Conservation (phyloP, 1,284 basidiomycete species). For the Pholiota adiposa region DNA sequence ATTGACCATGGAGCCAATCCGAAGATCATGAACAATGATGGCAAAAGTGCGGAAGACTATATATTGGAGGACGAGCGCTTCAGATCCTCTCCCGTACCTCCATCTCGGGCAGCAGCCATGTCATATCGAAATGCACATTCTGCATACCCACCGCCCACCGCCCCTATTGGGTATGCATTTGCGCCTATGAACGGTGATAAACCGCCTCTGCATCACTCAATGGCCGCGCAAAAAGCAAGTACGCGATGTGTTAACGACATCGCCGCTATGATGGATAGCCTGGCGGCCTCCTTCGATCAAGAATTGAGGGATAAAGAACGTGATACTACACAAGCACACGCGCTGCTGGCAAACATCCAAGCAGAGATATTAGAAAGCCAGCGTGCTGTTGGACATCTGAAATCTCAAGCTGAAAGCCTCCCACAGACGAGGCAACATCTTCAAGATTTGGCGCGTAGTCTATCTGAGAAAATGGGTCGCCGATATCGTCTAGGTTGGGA, state of each 20-base stretch:
- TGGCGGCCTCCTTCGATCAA: conserved; percentile 93
- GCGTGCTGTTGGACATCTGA: conserved; percentile 74
- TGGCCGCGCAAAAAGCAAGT: conserved; percentile 87
- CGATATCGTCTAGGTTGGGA: conserved; percentile 89
- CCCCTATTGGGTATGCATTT: conserved; percentile 46
- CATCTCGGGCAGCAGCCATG: conserved; percentile 66
- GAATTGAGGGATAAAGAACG: conserved; percentile 93
- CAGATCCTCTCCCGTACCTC: conserved; percentile 84
- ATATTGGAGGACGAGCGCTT: conserved; percentile 99
- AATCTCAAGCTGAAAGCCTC: conserved; percentile 70
- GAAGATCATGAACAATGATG: conserved; percentile 94
- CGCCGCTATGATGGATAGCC: conserved; percentile 84
- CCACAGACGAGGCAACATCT: conserved; percentile 66
- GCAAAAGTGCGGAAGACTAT: conserved; percentile 98
- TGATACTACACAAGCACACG: conserved; percentile 90
- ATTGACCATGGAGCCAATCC: conserved; percentile 98
- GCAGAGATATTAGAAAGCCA: conserved; percentile 91
- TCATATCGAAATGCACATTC: conserved; percentile 71
- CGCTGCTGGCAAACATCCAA: conserved; percentile 87
- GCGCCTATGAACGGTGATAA: conserved; percentile 58
- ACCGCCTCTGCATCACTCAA: conserved; percentile 83
- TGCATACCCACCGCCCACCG: conserved; percentile 48
- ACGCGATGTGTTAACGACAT: conserved; percentile 87
- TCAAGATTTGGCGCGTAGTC: conserved; percentile 65
- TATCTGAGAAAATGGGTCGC: conserved; percentile 78